phyloP scores from a whole-genome alignment of 257 asterid species.

The Solanum lycopersicoides region DNA sequence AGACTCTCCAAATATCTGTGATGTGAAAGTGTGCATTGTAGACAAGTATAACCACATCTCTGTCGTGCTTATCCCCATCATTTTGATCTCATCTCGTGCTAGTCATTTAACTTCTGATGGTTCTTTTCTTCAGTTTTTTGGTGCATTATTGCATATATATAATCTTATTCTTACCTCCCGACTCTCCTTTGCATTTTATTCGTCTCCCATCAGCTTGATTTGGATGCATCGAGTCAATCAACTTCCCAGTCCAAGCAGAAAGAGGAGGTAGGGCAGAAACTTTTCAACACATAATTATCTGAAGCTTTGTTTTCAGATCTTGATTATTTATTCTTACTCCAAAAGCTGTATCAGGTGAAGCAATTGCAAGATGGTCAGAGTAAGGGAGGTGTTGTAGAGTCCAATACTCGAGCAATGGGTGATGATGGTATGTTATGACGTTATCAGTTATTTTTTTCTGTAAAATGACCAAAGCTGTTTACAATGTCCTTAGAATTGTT shows the following conservation, averaged over 20 bases:
- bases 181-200: not conserved
- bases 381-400: constrained; percentile 3
- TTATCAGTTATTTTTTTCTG: not conserved
- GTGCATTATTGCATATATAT: not conserved
- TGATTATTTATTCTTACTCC: constrained; percentile 4
- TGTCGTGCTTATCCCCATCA: not conserved
- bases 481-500: not conserved
- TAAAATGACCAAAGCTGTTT: not conserved
- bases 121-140: not conserved
- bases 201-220: constrained; percentile 33
- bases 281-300: not conserved
- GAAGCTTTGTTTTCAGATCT: not conserved
- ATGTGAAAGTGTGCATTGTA: not conserved
- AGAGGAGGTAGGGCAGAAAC: constrained; percentile 26
- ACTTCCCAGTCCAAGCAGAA: constrained; percentile 23
- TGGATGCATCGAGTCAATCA: constrained; percentile 33
- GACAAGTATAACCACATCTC: not conserved
- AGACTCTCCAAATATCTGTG: not conserved
- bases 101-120: not conserved
- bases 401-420: not conserved
- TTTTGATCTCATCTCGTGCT: not conserved
- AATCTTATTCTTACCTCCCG: not conserved
- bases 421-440: constrained; percentile 14
- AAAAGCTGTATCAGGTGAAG: constrained; percentile 17
- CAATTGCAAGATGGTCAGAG: constrained; percentile 32